Conservation (phyloP, 495 filamentous ascomycete species). For the Thermochaetoides thermophila region DNA sequence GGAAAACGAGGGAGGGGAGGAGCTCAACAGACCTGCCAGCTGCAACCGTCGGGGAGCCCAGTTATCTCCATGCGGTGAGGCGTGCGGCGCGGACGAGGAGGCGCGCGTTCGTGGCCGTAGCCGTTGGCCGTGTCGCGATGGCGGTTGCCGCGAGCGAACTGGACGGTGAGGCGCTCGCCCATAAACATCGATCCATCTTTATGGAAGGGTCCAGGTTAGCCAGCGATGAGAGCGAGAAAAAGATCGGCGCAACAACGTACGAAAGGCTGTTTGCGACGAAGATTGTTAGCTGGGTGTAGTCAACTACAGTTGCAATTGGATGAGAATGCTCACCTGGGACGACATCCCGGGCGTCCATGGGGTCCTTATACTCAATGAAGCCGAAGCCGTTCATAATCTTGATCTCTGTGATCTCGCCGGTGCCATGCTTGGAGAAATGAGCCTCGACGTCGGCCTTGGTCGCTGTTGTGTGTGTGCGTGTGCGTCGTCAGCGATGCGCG, state of each 20-base stretch:
- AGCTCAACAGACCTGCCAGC: conserved; percentile 98
- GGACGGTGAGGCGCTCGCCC: conserved; percentile 89
- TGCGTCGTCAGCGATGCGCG: conserved; percentile 9
- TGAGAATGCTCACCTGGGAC: conserved; percentile 63
- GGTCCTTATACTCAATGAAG: conserved; percentile 98
- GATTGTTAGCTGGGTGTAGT: conserved; percentile 12
- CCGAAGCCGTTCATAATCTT: conserved; percentile 99
- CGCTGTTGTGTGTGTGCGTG: conserved; percentile 45
- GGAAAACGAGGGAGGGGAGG: conserved; percentile 41
- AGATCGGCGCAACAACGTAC: conserved; percentile 32
- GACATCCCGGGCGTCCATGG: conserved; percentile 91
- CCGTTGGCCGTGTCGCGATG: conserved; percentile 54
- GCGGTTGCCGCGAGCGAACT: conserved; percentile 90
- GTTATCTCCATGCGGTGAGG: conserved; percentile 92
- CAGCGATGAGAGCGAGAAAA: conserved; percentile 16
- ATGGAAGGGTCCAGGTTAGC: too few relatives aligned
- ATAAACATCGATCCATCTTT: conserved; percentile 97
- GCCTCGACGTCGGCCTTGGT: conserved; percentile 93
- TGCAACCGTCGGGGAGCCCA: conserved; percentile 94
- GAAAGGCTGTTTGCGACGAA: conserved; percentile 31
- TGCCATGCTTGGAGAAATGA: conserved; percentile 89
- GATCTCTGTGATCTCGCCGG: conserved; percentile 94
- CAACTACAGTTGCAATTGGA: too few relatives aligned
- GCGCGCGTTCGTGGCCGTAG: conserved; percentile 55
- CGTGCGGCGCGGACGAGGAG: conserved; percentile 86